phyloP scores from a whole-genome alignment of 1,139 yeast species.

The Chernovozyma aurita region DNA sequence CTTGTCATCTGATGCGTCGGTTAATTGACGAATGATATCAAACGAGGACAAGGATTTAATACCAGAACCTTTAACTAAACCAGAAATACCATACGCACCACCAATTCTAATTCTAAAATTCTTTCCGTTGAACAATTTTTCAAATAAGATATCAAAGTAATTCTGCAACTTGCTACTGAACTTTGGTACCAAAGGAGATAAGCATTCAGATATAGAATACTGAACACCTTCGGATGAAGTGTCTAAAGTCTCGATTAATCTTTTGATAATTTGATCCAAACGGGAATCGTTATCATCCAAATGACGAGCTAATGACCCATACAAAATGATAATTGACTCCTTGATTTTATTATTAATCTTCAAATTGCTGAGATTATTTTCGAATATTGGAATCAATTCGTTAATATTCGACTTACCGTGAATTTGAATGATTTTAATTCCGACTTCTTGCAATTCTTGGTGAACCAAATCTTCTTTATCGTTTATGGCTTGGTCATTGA shows the following conservation, averaged over 20 bases:
- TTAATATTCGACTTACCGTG: slow-evolving; percentile 69
- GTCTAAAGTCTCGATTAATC: slow-evolving; percentile 69
- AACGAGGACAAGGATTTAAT: slow-evolving; percentile 68
- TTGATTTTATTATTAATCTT: slow-evolving; percentile 56
- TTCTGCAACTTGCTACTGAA: slow-evolving; percentile 46
- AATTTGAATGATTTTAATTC: slow-evolving; percentile 59
- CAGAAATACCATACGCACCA: slow-evolving; percentile 95
- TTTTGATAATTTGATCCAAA: slow-evolving; percentile 58
- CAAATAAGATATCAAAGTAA: slow-evolving; percentile 56
- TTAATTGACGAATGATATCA: slow-evolving; percentile 70
- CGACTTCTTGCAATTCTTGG: slow-evolving; percentile 87
- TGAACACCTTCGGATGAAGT: slow-evolving; percentile 91
- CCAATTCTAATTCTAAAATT: slow-evolving; percentile 69
- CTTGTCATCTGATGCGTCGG: slow-evolving; percentile 88
- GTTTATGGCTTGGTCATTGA: slow-evolving; percentile 60
- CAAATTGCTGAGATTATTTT: slow-evolving; percentile 36
- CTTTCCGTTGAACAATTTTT: slow-evolving; percentile 50
- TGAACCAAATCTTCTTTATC: slow-evolving; percentile 73
- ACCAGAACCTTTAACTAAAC: slow-evolving; percentile 87
- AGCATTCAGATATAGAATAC: slow-evolving; percentile 77
- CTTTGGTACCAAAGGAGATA: slow-evolving; percentile 73
- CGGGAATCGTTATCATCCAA: slow-evolving; percentile 61
- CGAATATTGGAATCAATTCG: slow-evolving; percentile 72
- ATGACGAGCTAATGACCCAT: slow-evolving; percentile 86
- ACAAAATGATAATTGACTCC: slow-evolving; percentile 78